Evolutionary conservation across 345 rosid species (phyloP).

Genomic region (Eucalyptus polyanthemos): DNA sequence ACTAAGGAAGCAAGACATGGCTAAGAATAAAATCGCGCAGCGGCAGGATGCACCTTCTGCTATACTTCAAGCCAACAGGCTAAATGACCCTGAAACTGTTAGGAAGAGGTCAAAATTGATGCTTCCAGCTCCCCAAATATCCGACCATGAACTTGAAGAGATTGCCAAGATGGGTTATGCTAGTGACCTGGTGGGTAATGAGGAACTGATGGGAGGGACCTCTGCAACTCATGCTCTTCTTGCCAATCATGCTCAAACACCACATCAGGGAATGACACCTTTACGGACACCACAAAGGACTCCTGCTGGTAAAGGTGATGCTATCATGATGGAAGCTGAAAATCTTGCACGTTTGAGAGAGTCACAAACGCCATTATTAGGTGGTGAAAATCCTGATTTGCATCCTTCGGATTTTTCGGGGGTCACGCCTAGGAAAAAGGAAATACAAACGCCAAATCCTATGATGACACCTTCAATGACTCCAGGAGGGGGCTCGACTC

Average conservation of each 20-base stretch:
- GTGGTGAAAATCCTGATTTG: conserved; percentile 97
- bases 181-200: conserved; percentile 74
- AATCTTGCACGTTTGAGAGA: conserved; percentile 93
- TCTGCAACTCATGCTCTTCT: conserved; percentile 95
- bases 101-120: conserved; percentile 93
- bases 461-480: conserved; percentile 90
- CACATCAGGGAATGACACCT: conserved; percentile 83
- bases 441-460: conserved; percentile 88
- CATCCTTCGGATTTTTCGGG: conserved; percentile 99
- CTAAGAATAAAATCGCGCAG: conserved; percentile 79
- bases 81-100: conserved; percentile 94
- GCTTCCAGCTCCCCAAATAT: conserved; percentile 98
- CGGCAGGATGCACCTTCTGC: conserved; percentile 97
- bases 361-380: conserved; percentile 93
- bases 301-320: conserved; percentile 94
- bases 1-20: conserved; percentile 77
- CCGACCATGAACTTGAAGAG: conserved; percentile 89
- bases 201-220: conserved; percentile 84
- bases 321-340: conserved; percentile 99
- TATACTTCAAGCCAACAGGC: conserved; percentile 90
- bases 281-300: conserved; percentile 92
- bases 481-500: conserved; percentile 80
- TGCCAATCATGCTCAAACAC: conserved; percentile 84
- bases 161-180: conserved; percentile 99
- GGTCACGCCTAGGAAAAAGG: conserved; percentile 86